Conservation (phyloP, 768 basidiomycete genomes). For the Russula abietina region DNA sequence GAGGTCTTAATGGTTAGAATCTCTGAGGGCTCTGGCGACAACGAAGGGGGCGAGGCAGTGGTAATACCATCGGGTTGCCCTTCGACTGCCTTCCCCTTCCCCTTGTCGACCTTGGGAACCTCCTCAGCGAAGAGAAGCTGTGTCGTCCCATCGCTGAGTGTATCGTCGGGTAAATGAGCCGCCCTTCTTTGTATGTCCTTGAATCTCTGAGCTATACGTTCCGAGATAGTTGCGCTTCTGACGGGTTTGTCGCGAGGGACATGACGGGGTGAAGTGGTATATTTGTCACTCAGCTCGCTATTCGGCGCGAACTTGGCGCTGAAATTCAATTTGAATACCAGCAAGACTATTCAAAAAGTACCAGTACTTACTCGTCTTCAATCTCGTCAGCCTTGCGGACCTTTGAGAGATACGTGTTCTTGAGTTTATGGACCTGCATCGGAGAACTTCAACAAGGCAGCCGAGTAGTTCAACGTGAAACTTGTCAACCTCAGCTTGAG, state of each 20-base stretch:
- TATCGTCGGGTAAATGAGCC: conserved; percentile 14
- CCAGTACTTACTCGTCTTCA: conserved; percentile 76
- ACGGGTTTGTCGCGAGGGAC: conserved; percentile 52
- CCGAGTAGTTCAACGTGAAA: not conserved
- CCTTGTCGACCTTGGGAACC: conserved; percentile 69
- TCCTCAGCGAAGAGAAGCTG: conserved; percentile 31
- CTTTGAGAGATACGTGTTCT: conserved; percentile 71
- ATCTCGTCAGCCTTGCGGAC: conserved; percentile 83
- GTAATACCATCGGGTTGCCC: conserved; percentile 32
- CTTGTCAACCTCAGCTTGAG: conserved; percentile 51
- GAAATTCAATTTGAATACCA: conserved; percentile 15
- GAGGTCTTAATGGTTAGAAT: conserved; percentile 34
- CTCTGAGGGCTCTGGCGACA: conserved; percentile 53
- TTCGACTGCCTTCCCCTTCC: conserved; percentile 64
- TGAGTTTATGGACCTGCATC: conserved; percentile 52
- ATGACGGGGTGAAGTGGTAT: conserved; percentile 72
- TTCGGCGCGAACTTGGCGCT: conserved; percentile 88
- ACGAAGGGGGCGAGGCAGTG: conserved; percentile 51
- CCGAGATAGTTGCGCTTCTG: conserved; percentile 74
- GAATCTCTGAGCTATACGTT: conserved; percentile 78
- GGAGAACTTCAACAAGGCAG: conserved; percentile 1
- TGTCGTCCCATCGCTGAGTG: conserved; percentile 25
- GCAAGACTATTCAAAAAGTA: conserved; percentile 4
- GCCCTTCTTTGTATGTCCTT: conserved; percentile 68
- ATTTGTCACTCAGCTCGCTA: conserved; percentile 55